Evolutionary conservation across 2,329 filamentous ascomycete species (phyloP), one percentile per base, ranked within the genome.

Genomic region (Fusarium domesticum): DNA sequence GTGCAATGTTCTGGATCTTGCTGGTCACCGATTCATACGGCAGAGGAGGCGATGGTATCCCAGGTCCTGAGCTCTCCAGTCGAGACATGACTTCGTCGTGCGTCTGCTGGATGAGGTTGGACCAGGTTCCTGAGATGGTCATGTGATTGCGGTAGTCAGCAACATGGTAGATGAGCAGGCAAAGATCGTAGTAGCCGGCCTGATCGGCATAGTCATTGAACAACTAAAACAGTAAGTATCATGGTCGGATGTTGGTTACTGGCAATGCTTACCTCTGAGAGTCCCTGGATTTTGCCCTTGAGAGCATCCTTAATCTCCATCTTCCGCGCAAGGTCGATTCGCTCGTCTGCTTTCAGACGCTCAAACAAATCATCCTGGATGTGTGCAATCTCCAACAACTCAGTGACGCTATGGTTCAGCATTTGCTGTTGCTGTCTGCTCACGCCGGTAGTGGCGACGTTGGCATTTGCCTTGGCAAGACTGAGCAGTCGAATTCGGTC

Each of bases 301-400:
- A 96, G 78, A 23, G 80, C 76, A 35, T 75, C 65, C 46, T 87
- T 69, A 18, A 95, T 81, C 44, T 85, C 78, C 1, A 71, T 68
- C 59, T 80, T 81, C 34, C 81, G 80, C 37, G 85, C 80, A 1
- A 74, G 69, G 11, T 75, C 70, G 30, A 96, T 77, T 34, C 93
- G 81, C 2, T 72, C 64, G 53, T 98, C 93, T 8, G 77, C 77
- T 61, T 77, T 81, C 40, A 98, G 72, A 35, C 89, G 80, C 62
- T 90, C 85, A 18, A 97, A 68, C 33, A 97, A 70, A 58, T 98
- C 93, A 62, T 96, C 89, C 65, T 98, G 93, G 41, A 98, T 93
- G 60, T 93, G 92, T 12, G 91, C 92, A 38, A 97, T 82, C 58
- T 98, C 93, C 8, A 98, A 81, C 35, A 95, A 75, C 55, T 93